Evolutionary conservation across 169 alveolate species (phyloP), one percentile per base, ranked within the genome.

Genomic region (Cryptosporidium xiaoi): DNA sequence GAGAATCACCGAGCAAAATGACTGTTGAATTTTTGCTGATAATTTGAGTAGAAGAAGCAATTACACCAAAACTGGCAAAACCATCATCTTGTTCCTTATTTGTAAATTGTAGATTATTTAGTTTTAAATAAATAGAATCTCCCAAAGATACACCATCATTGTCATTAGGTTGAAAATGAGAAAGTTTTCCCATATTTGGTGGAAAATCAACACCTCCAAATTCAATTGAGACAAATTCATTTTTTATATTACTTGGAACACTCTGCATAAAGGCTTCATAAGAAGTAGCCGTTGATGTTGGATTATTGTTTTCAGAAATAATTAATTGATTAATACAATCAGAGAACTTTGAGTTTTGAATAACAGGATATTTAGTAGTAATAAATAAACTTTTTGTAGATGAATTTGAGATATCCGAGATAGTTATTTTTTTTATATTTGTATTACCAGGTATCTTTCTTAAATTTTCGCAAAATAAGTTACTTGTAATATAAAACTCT

Each of bases 181-280:
- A 44, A 20, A 77, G 64, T 66, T 62, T 77, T 20, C 87, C 87
- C 12, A 60, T 66, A 5, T 48, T 48, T 34, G 87, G 87, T 31
- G 87, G 87, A 62, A 40, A 77, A 53, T 77, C 87, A 13, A 77
- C 87, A 15, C 66, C 87, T 60, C 87, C 87, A 60, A 58, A 77
- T 44, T 77, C 87, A 29, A 77, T 27, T 10, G 77, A 62, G 7
- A 60, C 46, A 44, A 60, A 77, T 40, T 60, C 71, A 36, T 50
- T 31, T 46, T 29, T 40, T 6, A 20, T n/a, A 4, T 55, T 46
- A 8, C n/a, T 44, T 56, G 87, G 87, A 7, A 15, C 48, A 77
- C 65, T 60, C 16, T 77, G 69, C 33, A 62, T 62, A 20, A 77
- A 24, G 1, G 77, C 44, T 24, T 77, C 87, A 24, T 77, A 77